Base-by-base conservation (phyloP, 495 filamentous ascomycete genomes). In the Clavariopsis aquatica region DNA sequence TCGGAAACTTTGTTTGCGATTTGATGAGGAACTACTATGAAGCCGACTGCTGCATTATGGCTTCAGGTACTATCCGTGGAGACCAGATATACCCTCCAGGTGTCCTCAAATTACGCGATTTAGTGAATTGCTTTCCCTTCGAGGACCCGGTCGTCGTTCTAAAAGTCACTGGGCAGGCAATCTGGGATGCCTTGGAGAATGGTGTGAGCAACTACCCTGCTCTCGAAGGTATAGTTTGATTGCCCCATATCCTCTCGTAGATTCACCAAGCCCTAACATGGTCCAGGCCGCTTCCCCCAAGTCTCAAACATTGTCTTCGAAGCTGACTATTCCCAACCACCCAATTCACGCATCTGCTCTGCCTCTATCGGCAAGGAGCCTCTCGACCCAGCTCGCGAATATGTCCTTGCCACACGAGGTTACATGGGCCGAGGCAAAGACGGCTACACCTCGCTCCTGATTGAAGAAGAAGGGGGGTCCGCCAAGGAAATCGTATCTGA, bases 381-480 rank as follows among this genome's bases (percentile, higher is more conserved):
- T 0, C 74, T 92, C 10, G 82, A 92, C 28, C 57, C 26, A 9
- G 36, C 27, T 0, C 49, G 77, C 46, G 74, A 80, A 17, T 96
- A 96, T 64, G 80, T 78, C 10, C 72, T 96, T 1, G 84, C 86
- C 24, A 96, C 92, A 0, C 78, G 92, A 17, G 90, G 89, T 0
- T 93, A 95, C 72, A 95, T 96, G 91, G 85, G 78, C 5, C 85
- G 89, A 12, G 92, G 92, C 12, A 96, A 93, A 74, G 90, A 96
- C 69, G 92, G 92, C 0, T 96, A 89, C 70, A 76, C 80, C 0
- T 88, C 87, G 22, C 80, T 96, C 9, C 80, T 92, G 9, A 79
- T 88, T 0, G 69, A 87, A 55, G 80, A 84, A 0, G 87, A 88
- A 66, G 90, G 89, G 23, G 92, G 91, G 9, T 73, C 80, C 13